Conservation (phyloP, 805 yeast genomes). For the Nakazawaea siamensis region DNA sequence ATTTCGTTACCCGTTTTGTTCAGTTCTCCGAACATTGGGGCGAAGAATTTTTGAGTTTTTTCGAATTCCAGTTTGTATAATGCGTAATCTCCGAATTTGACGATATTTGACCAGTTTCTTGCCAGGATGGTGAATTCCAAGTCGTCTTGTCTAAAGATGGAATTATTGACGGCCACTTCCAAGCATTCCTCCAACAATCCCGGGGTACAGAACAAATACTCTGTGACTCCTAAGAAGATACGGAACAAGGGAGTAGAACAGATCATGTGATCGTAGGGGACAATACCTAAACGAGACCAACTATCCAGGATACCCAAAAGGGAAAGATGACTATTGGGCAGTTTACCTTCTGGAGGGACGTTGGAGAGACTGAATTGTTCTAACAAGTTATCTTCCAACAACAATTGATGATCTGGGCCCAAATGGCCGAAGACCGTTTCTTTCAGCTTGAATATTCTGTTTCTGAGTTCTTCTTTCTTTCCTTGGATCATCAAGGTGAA, state of each 20-base stretch:
- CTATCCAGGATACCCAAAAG: conserved; percentile 87
- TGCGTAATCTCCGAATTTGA: conserved; percentile 65
- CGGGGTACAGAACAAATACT: conserved; percentile 81
- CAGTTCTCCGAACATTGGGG: conserved; percentile 84
- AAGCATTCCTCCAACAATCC: conserved; percentile 76
- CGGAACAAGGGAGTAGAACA: conserved; percentile 93
- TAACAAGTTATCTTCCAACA: conserved; percentile 70
- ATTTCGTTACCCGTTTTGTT: conserved; percentile 85
- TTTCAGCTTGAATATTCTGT: conserved; percentile 59
- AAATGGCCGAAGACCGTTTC: conserved; percentile 69
- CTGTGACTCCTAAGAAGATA: conserved; percentile 89
- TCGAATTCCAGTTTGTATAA: conserved; percentile 69
- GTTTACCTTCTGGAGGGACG: conserved; percentile 48
- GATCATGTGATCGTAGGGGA: conserved; percentile 94
- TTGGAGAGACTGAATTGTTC: conserved; percentile 74
- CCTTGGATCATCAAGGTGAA: conserved; percentile 78
- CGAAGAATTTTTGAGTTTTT: conserved; percentile 73
- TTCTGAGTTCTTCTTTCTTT: conserved; percentile 44
- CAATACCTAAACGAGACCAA: conserved; percentile 78
- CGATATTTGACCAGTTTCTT: conserved; percentile 78
- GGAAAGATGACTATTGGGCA: conserved; percentile 86
- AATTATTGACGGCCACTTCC: conserved; percentile 57
- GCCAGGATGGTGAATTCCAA: conserved; percentile 90
- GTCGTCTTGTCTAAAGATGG: conserved; percentile 79
- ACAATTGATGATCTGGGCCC: conserved; percentile 42